A percentile compares a stretch with the other conserved stretches of the same genome.
Conservation (phyloP, 192 early-diverging fungal species). For the Spizellomyces punctatus region DNA sequence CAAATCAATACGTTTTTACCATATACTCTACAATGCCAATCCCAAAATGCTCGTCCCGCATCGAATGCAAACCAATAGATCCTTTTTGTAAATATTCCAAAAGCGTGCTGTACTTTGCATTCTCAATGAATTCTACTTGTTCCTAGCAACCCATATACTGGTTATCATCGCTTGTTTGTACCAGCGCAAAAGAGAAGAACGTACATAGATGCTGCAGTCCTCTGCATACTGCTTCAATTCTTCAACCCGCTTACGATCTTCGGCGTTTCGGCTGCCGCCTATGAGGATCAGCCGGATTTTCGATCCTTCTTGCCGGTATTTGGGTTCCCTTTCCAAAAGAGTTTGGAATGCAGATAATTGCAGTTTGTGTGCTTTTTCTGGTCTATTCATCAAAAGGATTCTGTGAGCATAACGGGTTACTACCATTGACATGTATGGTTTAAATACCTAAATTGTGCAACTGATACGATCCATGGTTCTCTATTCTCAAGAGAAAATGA, state of each 20-base stretch:
- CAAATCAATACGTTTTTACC: constrained; percentile 50
- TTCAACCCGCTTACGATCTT: constrained; percentile 72
- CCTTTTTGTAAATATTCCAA: constrained; percentile 60
- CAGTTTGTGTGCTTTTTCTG: constrained; percentile 89
- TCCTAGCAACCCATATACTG: constrained; percentile 45
- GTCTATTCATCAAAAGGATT: constrained; percentile 23
- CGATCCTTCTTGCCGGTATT: constrained; percentile 28
- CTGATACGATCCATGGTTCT: constrained; percentile 70
- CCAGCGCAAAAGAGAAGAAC: not conserved
- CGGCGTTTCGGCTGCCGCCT: constrained; percentile 82
- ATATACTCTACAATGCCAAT: constrained; percentile 98
- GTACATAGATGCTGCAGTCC: constrained; percentile 31
- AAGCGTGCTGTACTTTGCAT: constrained; percentile 76
- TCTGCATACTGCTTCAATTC: constrained; percentile 51
- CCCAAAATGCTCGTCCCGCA: constrained; percentile 99
- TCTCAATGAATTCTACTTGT: constrained; percentile 76
- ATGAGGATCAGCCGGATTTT: constrained; percentile 72
- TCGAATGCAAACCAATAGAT: constrained; percentile 89
- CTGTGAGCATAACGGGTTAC: too few species aligned
- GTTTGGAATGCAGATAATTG: constrained; percentile 77
- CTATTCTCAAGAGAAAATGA: constrained; percentile 59
- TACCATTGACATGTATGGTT: too few species aligned
- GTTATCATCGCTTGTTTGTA: not conserved
- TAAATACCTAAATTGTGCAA: constrained; percentile 78
- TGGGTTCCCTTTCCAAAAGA: constrained; percentile 63